Evolutionary conservation across 78 protist genomes (phyloP), one percentile per base, ranked within the genome.

Genomic region (Cavenderia fasciculata): DNA sequence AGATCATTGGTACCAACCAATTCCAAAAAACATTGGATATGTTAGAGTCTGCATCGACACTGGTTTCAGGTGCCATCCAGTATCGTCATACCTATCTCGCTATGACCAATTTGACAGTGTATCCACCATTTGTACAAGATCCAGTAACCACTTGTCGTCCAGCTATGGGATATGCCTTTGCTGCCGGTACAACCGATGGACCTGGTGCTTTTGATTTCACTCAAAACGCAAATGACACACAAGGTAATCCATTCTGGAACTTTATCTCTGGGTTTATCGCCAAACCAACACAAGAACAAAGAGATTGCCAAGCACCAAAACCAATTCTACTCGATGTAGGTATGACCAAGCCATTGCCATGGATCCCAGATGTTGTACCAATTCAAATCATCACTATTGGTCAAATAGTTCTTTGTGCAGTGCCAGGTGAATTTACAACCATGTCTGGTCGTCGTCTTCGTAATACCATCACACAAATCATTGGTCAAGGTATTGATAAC

Each of bases 151-250:
- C 96, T 16, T 94, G 96, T 40, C 29, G 69, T 40, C 88, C 94
- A 31, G 93, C 94, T 14, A 75, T 94, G 91, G 96, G 96, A 36
- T 88, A 90, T 68, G 23, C 84, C 14, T 94, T 94, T 40, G 96
- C 96, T 21, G 96, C 92, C 6, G 96, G 96, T 40, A 94, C 96
- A 11, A 94, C 94, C 4, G 96, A 94, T 71, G 96, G 96, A 23
- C 95, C 96, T 23, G 96, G 96, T 62, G 94, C 62, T 40, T 94
- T 94, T 33, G 71, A 90, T 72, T 94, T 94, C 41, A 34, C 74
- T 34, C 96, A 94, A 77, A 92, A 86, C 43, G 88, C 63, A 10
- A 93, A 93, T 40, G 69, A 25, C 36, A 84, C 93, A 36, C 21
- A 51, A 52, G 87, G 92, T 46, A 90, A 89, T 51, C 68, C 73